Evolutionary conservation across 2,329 filamentous ascomycete genomes (phyloP), one percentile per base, ranked within the genome.

Genomic region (Colletotrichum aenigma): DNA sequence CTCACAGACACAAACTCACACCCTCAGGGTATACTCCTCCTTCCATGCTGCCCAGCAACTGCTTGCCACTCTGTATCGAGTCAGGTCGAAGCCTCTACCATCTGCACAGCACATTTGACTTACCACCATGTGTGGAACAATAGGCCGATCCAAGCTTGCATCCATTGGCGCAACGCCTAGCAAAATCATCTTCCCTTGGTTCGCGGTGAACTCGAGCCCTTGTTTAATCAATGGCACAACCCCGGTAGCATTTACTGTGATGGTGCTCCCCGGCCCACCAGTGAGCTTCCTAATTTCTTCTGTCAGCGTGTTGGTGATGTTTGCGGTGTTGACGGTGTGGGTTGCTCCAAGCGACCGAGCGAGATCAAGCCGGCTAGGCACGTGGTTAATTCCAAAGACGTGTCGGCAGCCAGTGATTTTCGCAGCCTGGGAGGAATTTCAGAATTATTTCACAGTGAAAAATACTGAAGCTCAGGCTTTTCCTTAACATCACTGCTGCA

Each of bases 91-190:
- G 6, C 2, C n/a, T 48, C 6, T 6, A 21, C 4, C n/a, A 21
- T 13, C 43, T 48, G 5, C 6, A 48, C 43, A 13, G 18, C 3
- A 21, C 2, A 48, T 48, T 7, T 48, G n/a, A 48, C 43, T 48
- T 48, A 48, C 43, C 9, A 48, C 43, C 89, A 83, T 18, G 89
- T 93, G 1, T 93, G 70, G 70, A 18, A 69, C 30, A 70, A 73
- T 85, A 85, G 64, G 16, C 91, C 87, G 77, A 48, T 85, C 91
- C 77, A 90, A 91, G 78, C 74, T 82, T 3, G 75, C 78, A 2
- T 81, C 81, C 0, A 68, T 78, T 13, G 83, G 43, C 10, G 43
- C 43, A 21, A 48, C 43, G n/a, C 43, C 43, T 48, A 48, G 43
- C 43, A 48, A 13, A 21, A 48, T 48, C 43, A 48, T 48, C 10